Base-by-base conservation (phyloP, 139 green algal genomes). In the Chlamydomonas sp. region DNA sequence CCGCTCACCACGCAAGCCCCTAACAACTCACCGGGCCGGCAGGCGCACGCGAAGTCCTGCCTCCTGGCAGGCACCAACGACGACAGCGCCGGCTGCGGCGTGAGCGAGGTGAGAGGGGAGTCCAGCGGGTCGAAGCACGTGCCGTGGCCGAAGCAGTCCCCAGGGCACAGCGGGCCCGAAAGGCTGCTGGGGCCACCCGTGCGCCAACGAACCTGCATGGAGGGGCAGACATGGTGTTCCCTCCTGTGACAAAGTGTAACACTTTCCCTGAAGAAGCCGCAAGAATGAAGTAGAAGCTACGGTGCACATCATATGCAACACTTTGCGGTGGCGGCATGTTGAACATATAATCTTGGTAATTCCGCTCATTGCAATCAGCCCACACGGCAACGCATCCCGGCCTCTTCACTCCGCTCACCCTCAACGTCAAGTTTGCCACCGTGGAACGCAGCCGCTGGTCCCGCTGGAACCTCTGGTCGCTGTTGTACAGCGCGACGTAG, bases 401-500 rank as follows among this genome's bases (percentile, higher is more conserved):
- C n/a, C n/a, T n/a, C n/a, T n/a, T n/a, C n/a, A n/a, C n/a, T n/a
- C n/a, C n/a, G n/a, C n/a, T n/a, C n/a, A n/a, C n/a, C n/a, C n/a
- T n/a, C n/a, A n/a, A n/a, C n/a, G n/a, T n/a, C n/a, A n/a, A n/a
- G n/a, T n/a, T n/a, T n/a, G n/a, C n/a, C n/a, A n/a, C n/a, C n/a
- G n/a, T n/a, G n/a, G n/a, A n/a, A n/a, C n/a, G n/a, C n/a, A n/a
- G n/a, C n/a, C n/a, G n/a, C n/a, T n/a, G n/a, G n/a, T n/a, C n/a
- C n/a, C n/a, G n/a, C n/a, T n/a, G n/a, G 58, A 81, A 81, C 2
- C 77, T 59, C 60, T 81, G 77, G 77, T 81, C 77, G 60, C 82
- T 67, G 74, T 88, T 88, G 74, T 77, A 88, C 15, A 88, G 63
- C 1, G 73, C 83, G 58, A 88, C 74, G 57, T 88, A 88, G n/a